Conservation (phyloP, 2,329 filamentous ascomycete species). For the Fusarium sp. region DNA sequence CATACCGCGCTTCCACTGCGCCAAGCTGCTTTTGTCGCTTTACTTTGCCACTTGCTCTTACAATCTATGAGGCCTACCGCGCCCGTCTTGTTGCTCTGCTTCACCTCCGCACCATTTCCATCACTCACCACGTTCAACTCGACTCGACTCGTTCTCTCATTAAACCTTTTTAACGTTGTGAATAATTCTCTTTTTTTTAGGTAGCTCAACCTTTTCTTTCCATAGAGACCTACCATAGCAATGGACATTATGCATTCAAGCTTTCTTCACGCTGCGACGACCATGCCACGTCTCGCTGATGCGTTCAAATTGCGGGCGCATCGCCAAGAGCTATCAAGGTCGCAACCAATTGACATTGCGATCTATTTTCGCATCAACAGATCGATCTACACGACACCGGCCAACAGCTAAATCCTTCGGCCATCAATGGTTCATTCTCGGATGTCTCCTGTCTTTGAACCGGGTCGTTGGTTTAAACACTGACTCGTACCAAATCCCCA, state of each 20-base stretch:
- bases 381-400: not conserved
- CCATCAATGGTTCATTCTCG: not conserved
- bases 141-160: not conserved
- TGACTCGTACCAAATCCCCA: not conserved
- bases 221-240: too few species aligned
- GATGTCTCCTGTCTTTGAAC: not conserved
- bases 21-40: slow-evolving; percentile 28
- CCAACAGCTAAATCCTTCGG: not conserved
- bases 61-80: not conserved
- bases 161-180: not conserved
- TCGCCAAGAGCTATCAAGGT: not conserved
- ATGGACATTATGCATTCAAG: too few species aligned
- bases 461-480: not conserved
- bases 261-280: not conserved
- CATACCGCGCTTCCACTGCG: slow-evolving; percentile 33
- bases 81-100: too few species aligned
- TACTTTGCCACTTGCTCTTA: not conserved
- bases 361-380: not conserved
- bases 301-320: not conserved
- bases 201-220: too few species aligned
- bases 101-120: not conserved
- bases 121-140: not conserved
- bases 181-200: too few species aligned
- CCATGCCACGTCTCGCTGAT: not conserved
- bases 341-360: not conserved